Conservation (phyloP, 768 basidiomycete genomes). For the Amanita exitialis region DNA sequence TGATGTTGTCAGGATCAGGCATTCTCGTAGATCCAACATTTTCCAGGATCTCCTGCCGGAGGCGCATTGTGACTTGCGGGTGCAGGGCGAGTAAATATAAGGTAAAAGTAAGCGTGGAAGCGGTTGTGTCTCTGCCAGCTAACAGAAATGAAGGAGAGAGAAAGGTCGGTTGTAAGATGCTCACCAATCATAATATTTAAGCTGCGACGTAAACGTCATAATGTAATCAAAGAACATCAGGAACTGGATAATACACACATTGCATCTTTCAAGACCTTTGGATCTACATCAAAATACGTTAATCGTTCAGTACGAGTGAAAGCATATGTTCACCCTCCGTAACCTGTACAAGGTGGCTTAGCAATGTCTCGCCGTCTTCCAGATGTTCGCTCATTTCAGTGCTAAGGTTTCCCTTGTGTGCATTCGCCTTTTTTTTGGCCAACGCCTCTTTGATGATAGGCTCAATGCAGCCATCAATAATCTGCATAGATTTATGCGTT, state of each 20-base stretch:
- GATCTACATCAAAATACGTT: conserved; percentile 17
- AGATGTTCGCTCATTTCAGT: conserved; percentile 17
- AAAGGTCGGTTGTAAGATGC: neutral
- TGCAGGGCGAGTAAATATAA: conserved; percentile 43
- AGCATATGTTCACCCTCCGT: conserved; percentile 28
- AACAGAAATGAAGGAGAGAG: neutral
- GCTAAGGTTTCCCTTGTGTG: conserved; percentile 16
- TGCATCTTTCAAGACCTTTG: conserved; percentile 36
- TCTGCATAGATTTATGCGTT: conserved; percentile 28
- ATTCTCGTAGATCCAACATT: conserved; percentile 30
- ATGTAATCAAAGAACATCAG: neutral
- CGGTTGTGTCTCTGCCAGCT: conserved; percentile 38
- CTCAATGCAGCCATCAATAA: conserved; percentile 42
- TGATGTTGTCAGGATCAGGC: conserved; percentile 47
- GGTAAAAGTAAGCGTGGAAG: conserved; percentile 31
- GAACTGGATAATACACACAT: conserved; percentile 18
- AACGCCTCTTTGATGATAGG: conserved; percentile 46
- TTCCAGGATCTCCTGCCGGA: conserved; percentile 50
- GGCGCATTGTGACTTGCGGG: conserved; percentile 31
- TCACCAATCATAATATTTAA: conserved; percentile 36
- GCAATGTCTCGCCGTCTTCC: conserved; percentile 35
- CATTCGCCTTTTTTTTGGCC: conserved; percentile 21
- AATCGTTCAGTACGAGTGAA: neutral
- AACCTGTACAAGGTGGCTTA: conserved; percentile 44
- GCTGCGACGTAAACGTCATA: conserved; percentile 10